A percentile compares a stretch with the other conserved stretches of the same genome.
Conservation (phyloP, 2,329 filamentous ascomycete genomes). For the Dothidotthia symphoricarpi region DNA sequence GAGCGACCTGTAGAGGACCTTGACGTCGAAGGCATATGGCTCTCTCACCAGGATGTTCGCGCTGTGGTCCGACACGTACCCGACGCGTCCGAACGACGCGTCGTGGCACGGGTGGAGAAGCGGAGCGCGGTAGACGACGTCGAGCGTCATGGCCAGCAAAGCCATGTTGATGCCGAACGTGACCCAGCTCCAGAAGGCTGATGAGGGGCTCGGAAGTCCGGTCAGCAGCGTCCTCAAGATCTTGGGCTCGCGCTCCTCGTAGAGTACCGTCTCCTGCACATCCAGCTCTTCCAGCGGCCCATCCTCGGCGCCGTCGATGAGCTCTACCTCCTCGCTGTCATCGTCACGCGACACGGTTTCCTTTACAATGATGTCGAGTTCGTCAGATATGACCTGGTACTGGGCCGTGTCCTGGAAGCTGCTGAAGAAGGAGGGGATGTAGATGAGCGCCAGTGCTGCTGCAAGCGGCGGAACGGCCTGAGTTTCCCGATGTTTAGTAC, state of each 20-base stretch:
- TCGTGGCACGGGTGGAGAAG: conserved; percentile 69
- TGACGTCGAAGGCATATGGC: conserved; percentile 69
- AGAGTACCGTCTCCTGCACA: conserved; percentile 61
- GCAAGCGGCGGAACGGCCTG: conserved; percentile 48
- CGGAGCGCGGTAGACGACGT: conserved; percentile 74
- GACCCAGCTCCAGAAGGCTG: conserved; percentile 61
- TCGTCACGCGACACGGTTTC: conserved; percentile 41
- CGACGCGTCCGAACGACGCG: conserved; percentile 80
- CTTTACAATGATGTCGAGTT: conserved; percentile 53
- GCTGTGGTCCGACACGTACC: conserved; percentile 77
- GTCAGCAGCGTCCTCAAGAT: conserved; percentile 67
- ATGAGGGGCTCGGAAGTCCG: conserved; percentile 73
- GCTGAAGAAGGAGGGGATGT: conserved; percentile 62
- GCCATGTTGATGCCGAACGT: conserved; percentile 71
- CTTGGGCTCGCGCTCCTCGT: conserved; percentile 58
- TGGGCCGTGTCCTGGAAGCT: conserved; percentile 58
- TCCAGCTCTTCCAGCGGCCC: conserved; percentile 50
- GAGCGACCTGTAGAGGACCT: conserved; percentile 33
- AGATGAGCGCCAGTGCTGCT: conserved; percentile 64
- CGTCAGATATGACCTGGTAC: conserved; percentile 58
- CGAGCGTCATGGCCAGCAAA: conserved; percentile 67
- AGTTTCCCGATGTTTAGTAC: conserved; percentile 9
- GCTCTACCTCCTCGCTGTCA: conserved; percentile 31
- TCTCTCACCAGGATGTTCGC: conserved; percentile 84
- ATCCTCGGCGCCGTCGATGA: conserved; percentile 43